phyloP scores from a whole-genome alignment of 2,329 filamentous ascomycete genomes.

The Trichoderma lentiforme region DNA sequence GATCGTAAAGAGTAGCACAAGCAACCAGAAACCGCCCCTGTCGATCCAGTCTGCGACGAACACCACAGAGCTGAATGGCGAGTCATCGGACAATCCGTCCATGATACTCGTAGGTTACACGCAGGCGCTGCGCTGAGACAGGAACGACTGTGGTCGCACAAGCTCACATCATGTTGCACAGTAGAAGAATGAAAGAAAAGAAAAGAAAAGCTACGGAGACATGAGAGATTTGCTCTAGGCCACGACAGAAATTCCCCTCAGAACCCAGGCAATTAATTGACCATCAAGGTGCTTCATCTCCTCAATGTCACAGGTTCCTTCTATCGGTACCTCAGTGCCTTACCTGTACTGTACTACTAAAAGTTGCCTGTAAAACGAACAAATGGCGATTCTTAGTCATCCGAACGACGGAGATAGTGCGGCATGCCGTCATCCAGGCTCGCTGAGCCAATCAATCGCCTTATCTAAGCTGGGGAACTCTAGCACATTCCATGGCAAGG shows the following conservation, averaged over 20 bases:
- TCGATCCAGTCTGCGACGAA: constrained; percentile 24
- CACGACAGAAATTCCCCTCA: neutral
- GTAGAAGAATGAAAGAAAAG: neutral
- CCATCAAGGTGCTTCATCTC: constrained; percentile 28
- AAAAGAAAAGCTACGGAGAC: neutral
- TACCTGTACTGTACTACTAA: too few species aligned
- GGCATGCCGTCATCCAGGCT: neutral
- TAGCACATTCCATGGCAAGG: constrained; percentile 31
- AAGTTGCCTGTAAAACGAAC: neutral
- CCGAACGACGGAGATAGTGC: neutral
- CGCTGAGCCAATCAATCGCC: constrained; percentile 3
- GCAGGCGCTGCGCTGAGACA: neutral
- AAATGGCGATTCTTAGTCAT: constrained; percentile 24
- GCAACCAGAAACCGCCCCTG: neutral
- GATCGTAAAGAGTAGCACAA: neutral
- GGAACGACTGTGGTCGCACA: neutral
- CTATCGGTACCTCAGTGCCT: constrained; percentile 21
- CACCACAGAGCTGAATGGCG: constrained; percentile 24
- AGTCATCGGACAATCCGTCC: constrained; percentile 28
- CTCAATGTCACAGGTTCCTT: neutral
- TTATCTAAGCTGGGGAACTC: constrained; percentile 22
- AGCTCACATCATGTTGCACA: neutral
- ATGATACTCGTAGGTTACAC: constrained; percentile 4
- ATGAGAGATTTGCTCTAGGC: neutral
- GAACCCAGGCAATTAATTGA: constrained; percentile 19